These are phyloP conservation scores for Eucalyptus microcorys DNA, from an alignment of 345 rosid genomes.

Conservation along the genomic window DNA sequence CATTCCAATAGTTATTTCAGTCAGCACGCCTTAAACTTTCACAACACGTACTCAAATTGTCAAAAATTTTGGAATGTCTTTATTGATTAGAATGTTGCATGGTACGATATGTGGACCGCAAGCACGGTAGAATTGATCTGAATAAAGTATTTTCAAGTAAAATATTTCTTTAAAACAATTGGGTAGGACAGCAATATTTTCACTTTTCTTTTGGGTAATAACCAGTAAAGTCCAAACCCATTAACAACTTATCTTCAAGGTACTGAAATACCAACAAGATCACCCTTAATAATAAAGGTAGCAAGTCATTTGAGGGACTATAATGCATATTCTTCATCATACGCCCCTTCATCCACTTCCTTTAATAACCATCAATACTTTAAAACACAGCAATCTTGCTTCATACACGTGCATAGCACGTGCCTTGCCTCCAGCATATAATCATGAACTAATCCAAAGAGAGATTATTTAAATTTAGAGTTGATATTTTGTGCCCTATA, in stretches of 20 bases:
- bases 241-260: too few species aligned
- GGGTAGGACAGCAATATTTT: rapidly evolving
- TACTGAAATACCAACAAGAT: too few species aligned
- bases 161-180: too few species aligned
- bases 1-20: too few species aligned
- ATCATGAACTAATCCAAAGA: background rate
- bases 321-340: background rate
- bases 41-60: background rate
- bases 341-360: background rate
- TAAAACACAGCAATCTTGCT: background rate
- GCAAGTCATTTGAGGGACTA: too few species aligned
- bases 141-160: background rate
- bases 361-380: background rate
- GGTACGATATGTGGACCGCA: background rate
- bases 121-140: background rate
- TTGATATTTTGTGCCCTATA: background rate
- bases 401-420: background rate
- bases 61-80: background rate
- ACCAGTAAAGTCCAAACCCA: too few species aligned
- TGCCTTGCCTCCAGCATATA: background rate
- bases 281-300: too few species aligned
- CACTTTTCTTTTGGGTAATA: too few species aligned
- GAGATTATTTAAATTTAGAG: background rate
- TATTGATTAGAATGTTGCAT: background rate
- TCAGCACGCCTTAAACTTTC: background rate